Conservation (phyloP, 192 early-diverging fungal species). For the Powellomyces hirtus region DNA sequence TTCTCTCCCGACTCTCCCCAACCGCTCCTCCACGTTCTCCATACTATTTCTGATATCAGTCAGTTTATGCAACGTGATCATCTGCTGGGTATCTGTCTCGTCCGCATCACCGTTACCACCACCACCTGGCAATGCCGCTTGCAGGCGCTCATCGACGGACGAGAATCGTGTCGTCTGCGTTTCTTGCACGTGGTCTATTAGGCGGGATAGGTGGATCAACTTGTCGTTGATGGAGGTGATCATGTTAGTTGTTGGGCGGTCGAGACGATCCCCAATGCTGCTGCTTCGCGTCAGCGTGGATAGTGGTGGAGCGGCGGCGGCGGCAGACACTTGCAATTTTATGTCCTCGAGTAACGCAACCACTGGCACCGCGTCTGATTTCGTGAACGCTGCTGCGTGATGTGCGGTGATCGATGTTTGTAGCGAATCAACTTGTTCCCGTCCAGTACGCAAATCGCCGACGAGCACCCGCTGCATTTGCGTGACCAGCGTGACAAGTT, state of each 20-base stretch:
- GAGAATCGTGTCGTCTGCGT: conserved; percentile 20
- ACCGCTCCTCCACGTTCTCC: conserved; percentile 1
- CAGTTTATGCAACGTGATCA: conserved; percentile 21
- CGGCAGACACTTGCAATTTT: too few relatives aligned
- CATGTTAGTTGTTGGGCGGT: conserved; percentile 34
- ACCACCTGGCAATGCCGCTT: background rate
- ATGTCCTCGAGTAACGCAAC: too few relatives aligned
- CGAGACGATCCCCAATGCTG: conserved; percentile 14
- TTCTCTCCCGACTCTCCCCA: conserved; percentile 14
- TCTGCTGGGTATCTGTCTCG: conserved; percentile 11
- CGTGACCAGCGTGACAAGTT: too few relatives aligned
- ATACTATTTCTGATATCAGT: conserved; percentile 18
- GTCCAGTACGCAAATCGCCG: too few relatives aligned
- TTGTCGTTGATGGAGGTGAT: conserved; percentile 40
- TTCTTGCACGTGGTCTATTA: conserved; percentile 26
- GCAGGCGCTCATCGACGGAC: background rate
- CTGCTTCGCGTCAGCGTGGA: background rate
- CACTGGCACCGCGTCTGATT: too few relatives aligned
- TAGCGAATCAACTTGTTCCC: too few relatives aligned
- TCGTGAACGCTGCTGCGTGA: too few relatives aligned
- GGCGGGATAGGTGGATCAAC: conserved; percentile 23
- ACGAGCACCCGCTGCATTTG: too few relatives aligned
- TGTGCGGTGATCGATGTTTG: too few relatives aligned
- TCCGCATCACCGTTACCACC: background rate
- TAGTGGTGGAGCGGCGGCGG: too few relatives aligned